Evolutionary conservation across 2,329 filamentous ascomycete species (phyloP).

Genomic region (Diaporthe capsici): DNA sequence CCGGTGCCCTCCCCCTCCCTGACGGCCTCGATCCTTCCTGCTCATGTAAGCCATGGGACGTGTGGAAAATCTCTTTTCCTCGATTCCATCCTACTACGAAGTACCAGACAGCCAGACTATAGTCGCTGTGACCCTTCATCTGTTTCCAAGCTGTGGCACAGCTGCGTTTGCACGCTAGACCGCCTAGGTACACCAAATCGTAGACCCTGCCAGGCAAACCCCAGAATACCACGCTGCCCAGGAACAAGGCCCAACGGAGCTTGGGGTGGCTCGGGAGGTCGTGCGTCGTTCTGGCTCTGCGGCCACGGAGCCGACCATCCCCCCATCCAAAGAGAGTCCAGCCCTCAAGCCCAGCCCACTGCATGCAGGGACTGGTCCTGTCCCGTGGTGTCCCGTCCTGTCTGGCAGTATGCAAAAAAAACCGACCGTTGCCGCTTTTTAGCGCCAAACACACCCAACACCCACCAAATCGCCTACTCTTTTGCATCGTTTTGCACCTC

Average conservation of each 20-base stretch:
- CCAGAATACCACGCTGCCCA: slow-evolving; percentile 34
- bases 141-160: not conserved
- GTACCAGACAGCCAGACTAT: not conserved
- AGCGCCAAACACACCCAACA: too few species aligned
- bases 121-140: not conserved
- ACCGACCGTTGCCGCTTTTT: too few species aligned
- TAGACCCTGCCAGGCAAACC: not conserved
- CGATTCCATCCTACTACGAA: not conserved
- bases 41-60: slow-evolving; percentile 10
- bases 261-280: slow-evolving; percentile 24
- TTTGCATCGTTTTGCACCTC: too few species aligned
- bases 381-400: slow-evolving; percentile 1
- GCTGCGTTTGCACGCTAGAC: not conserved
- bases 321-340: not conserved
- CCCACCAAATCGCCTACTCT: too few species aligned
- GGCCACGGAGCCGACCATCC: slow-evolving; percentile 29
- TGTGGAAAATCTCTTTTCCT: not conserved
- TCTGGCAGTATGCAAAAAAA: too few species aligned
- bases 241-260: slow-evolving; percentile 27
- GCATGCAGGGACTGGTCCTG: slow-evolving; percentile 32
- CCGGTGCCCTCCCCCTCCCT: not conserved
- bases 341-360: slow-evolving; percentile 6
- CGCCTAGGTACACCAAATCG: not conserved
- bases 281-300: slow-evolving; percentile 17
- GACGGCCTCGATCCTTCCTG: not conserved